These are phyloP conservation scores for Ustanciosporium gigantosporum DNA, from an alignment of 1,284 basidiomycete species.

Conservation along the genomic window DNA sequence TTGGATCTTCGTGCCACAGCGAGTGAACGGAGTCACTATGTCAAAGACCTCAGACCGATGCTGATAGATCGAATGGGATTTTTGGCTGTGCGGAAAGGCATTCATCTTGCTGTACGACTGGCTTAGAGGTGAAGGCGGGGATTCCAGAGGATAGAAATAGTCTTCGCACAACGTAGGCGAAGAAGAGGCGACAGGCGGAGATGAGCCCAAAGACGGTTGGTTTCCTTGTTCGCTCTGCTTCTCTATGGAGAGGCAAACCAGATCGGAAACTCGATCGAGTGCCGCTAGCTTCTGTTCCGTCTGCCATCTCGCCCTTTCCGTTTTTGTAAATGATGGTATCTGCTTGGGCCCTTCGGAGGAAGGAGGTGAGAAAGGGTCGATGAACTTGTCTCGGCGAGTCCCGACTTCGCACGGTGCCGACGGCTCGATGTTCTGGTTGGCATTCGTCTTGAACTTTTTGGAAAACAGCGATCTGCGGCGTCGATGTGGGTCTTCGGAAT, in stretches of 20 bases:
- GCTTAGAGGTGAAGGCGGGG: conserved; percentile 6
- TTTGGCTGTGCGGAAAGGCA: background rate
- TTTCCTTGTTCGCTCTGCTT: no score
- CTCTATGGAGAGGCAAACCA: conserved; percentile 19
- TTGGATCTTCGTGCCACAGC: no score
- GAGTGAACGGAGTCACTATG: no score
- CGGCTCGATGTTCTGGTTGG: conserved; percentile 1
- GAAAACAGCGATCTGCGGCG: conserved; percentile 21
- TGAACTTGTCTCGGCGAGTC: background rate
- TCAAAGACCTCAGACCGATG: no score
- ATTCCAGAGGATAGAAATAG: conserved; percentile 16
- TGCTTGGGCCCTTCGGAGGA: no score
- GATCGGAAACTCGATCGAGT: conserved; percentile 18
- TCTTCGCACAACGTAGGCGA: conserved; percentile 9
- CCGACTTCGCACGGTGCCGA: background rate
- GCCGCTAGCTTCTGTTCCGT: conserved; percentile 14
- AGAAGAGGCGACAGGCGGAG: conserved; percentile 3
- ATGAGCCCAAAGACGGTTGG: conserved; percentile 1
- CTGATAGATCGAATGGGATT: no score
- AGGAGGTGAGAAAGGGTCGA: conserved; percentile 20
- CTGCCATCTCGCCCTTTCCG: no score
- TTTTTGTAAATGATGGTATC: no score
- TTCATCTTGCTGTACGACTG: background rate
- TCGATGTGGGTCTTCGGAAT: conserved; percentile 6
- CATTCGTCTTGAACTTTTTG: conserved; percentile 8